phyloP scores from a whole-genome alignment of 176 grass and related monocot species.

The Carex littledalei region DNA sequence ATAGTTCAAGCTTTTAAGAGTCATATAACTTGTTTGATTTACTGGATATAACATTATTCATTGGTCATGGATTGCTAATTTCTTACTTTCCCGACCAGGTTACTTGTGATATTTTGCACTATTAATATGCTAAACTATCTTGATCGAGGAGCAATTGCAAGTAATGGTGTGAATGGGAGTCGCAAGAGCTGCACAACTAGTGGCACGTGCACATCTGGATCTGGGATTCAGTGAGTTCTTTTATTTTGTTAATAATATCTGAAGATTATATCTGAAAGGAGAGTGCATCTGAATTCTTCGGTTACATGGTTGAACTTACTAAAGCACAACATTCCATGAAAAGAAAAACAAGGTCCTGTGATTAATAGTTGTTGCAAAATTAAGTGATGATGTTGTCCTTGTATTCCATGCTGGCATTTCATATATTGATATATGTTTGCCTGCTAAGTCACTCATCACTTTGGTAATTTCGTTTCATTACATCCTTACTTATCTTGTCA shows the following conservation, averaged over 20 bases:
- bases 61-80: neutral
- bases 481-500: neutral
- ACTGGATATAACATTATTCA: too few relatives aligned
- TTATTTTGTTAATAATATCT: neutral
- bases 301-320: neutral
- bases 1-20: neutral
- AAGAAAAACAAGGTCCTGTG: neutral
- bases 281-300: neutral
- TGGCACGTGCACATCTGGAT: constrained; percentile 68
- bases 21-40: neutral
- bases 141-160: constrained; percentile 95
- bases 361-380: neutral
- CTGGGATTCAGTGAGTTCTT: constrained; percentile 92
- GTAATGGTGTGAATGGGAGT: constrained; percentile 97
- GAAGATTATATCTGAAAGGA: neutral
- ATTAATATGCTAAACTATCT: constrained; percentile 99
- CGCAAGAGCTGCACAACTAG: constrained; percentile 46
- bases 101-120: constrained; percentile 86
- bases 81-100: constrained; percentile 40
- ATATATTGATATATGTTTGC: neutral
- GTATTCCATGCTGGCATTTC: neutral
- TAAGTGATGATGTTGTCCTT: neutral
- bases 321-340: neutral
- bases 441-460: neutral
- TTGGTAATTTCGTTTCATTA: neutral